Evolutionary conservation across 495 filamentous ascomycete species (phyloP).

Genomic region (Hyaloscypha hepaticicola): DNA sequence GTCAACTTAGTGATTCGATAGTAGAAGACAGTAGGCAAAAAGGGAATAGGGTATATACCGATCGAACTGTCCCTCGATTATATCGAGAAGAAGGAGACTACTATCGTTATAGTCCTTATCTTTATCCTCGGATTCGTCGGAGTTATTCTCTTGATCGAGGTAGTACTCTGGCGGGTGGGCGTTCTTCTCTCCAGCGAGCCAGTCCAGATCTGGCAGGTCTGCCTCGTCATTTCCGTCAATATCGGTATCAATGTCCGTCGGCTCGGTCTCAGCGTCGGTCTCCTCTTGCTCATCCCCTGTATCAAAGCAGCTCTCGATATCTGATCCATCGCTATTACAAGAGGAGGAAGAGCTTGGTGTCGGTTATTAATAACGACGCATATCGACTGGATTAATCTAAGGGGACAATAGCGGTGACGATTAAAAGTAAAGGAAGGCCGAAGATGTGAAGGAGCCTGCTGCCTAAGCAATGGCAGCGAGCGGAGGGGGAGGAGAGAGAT

Average conservation of each 20-base stretch:
- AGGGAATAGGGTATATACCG: constrained; percentile 30
- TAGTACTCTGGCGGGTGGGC: constrained; percentile 40
- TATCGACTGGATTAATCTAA: constrained; percentile 16
- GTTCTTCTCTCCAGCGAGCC: constrained; percentile 30
- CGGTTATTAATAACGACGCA: constrained; percentile 18
- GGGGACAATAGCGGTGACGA: constrained; percentile 8
- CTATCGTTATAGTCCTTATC: no score
- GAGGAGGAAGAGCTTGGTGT: constrained; percentile 20
- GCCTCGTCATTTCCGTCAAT: constrained; percentile 18
- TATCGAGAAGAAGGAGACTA: no score
- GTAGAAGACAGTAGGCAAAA: constrained; percentile 13
- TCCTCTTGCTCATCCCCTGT: constrained; percentile 20
- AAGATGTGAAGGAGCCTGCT: constrained; percentile 21
- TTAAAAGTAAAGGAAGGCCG: constrained; percentile 14
- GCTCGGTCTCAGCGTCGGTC: constrained; percentile 20
- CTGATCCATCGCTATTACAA: constrained; percentile 22
- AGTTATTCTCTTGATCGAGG: constrained; percentile 36
- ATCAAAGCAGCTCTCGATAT: constrained; percentile 24
- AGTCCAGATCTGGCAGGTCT: constrained; percentile 23
- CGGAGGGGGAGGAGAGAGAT: constrained; percentile 13
- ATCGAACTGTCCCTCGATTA: constrained; percentile 32
- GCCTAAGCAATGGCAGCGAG: constrained; percentile 20
- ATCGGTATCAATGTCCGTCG: constrained; percentile 17
- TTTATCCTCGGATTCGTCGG: no score
- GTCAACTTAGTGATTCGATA: constrained; percentile 21